Percentiles rank a stretch among this genome's conserved stretches.
Evolutionary conservation across 176 grass and related monocot genomes (phyloP).

Genomic region (Carex pumila): DNA sequence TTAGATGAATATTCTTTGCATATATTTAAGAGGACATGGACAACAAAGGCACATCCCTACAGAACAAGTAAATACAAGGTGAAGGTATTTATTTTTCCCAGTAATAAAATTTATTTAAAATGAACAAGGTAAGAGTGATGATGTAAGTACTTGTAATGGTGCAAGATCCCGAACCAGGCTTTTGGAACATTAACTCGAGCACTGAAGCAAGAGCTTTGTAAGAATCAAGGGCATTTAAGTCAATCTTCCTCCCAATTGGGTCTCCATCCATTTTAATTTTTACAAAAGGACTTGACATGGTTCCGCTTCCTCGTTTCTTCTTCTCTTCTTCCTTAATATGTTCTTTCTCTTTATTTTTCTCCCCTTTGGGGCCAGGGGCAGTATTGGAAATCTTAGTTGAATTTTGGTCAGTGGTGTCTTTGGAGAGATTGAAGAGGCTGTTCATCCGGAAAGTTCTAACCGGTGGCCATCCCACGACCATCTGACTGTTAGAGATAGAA

Average conservation of each 20-base stretch:
- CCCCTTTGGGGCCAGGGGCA: background rate
- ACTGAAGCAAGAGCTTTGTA: conserved; percentile 53
- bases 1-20: background rate
- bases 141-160: conserved; percentile 29
- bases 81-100: background rate
- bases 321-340: conserved; percentile 15
- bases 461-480: conserved; percentile 83
- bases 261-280: conserved; percentile 91
- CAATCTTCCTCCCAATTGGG: conserved; percentile 80
- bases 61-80: background rate
- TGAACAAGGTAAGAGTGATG: background rate
- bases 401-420: conserved; percentile 28
- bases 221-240: conserved; percentile 46
- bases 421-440: conserved; percentile 60
- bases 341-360: conserved; percentile 34
- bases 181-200: conserved; percentile 84
- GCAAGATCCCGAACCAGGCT: conserved; percentile 20
- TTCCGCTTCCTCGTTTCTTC: conserved; percentile 2
- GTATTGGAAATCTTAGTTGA: conserved; percentile 17
- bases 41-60: background rate
- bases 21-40: background rate
- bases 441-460: conserved; percentile 75
- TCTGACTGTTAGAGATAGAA: conserved; percentile 29
- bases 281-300: conserved; percentile 33
- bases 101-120: background rate